Evolutionary conservation across 371 early-diverging fungal species (phyloP), one percentile per base, ranked within the genome.

Genomic region (Basidiobolus meristosporus): DNA sequence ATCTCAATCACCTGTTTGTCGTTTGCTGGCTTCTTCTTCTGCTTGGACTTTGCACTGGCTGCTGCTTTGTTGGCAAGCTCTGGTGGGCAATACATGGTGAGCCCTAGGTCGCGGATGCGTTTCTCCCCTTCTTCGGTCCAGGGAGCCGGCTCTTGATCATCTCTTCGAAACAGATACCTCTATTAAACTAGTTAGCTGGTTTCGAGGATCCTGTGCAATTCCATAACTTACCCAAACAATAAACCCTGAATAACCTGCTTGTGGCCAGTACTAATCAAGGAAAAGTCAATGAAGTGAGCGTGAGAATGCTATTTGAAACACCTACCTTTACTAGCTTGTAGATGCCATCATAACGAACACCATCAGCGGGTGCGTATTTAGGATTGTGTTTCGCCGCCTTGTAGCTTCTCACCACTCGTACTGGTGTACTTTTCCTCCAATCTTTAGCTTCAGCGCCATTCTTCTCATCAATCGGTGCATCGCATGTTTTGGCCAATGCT

Each of bases 341-440:
- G 7, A 73, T 16, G 0, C 76, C 77, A 48, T 78, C 76, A 44
- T 77, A 77, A 9, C 79, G 62, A 21, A 62, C 51, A 0, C 77
- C 71, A 29, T 59, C 56, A 0, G 16, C 40, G 2, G 64, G 68
- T 2, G 70, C 67, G 45, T 46, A 71, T 12, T 54, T 47, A 1
- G 66, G 59, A 26, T 63, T 52, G 34, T 52, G 51, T 29, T 56
- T 50, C 12, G 32, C 50, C 3, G 64, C 38, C 39, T 63, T 54
- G 35, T 49, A 42, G 11, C 60, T 53, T 14, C 78, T 63, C 14
- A 66, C 54, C 9, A 77, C 73, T 15, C 74, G 61, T 20, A 75
- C 55, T 1, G 72, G 64, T 23, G 48, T 38, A 41, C 71, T 70
- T 31, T 58, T 58, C 21, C 37, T 51, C 78, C 76, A 77, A 39